Evolutionary conservation across 202 grass and related monocot genomes (phyloP), one percentile per base, ranked within the genome.

Genomic region (Setaria viridis): DNA sequence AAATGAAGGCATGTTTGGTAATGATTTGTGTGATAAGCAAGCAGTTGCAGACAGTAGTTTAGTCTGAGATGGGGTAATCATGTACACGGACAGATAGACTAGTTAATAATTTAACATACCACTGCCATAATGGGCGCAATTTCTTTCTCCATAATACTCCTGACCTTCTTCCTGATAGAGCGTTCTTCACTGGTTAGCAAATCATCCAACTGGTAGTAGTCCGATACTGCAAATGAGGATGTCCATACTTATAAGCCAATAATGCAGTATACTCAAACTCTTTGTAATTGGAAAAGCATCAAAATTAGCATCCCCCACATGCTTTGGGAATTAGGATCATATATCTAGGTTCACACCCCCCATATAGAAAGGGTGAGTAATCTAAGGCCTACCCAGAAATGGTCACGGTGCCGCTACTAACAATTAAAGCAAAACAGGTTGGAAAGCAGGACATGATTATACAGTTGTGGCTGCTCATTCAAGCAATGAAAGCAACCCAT

Each of bases 121-220:
- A 0, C 76, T 77, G 91, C 39, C 94, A 94, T 94, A 64, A 94
- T 92, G 37, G 89, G 94, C 0, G 91, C 89, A 76, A 97, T 87
- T 90, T 97, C 91, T 87, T 90, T 91, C 56, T 93, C 94, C 91
- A 94, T 80, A 67, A 90, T 66, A 59, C 55, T 54, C 76, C 87
- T 82, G 71, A 97, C 89, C 68, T 88, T 94, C 79, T 74, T 72
- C 50, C 94, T 82, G 47, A 92, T 71, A 48, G 77, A 65, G 35
- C 72, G 49, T 66, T 94, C 91, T 85, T 90, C 89, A 77, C 37
- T 81, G 32, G 65, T 94, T 59, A 97, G 89, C 54, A 94, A 80
- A 85, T 97, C 91, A 93, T 94, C 85, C 19, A 94, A 79, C 66
- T 97, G 91, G 74, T 97, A 97, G 57, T 94, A 97, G 49, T 97